A percentile compares a stretch with the other conserved stretches of the same genome.
These are phyloP conservation scores for Murraya koenigii DNA, from an alignment of 345 rosid species.

Conservation along the genomic window DNA sequence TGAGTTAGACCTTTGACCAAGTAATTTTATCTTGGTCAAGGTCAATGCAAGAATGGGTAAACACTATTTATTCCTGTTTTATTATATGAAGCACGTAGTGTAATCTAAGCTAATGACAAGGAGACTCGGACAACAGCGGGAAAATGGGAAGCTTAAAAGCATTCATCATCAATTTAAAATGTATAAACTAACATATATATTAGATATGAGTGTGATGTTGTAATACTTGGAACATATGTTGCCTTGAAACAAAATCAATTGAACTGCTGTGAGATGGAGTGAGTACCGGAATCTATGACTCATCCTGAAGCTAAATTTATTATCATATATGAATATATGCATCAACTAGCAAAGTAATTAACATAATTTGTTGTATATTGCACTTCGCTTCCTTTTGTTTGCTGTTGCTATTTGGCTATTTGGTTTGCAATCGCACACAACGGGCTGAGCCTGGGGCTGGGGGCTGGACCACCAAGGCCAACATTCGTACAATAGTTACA, in stretches of 20 bases:
- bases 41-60: too few relatives aligned
- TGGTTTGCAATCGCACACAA: background rate
- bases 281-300: background rate
- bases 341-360: too few relatives aligned
- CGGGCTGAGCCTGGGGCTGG: background rate
- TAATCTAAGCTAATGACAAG: too few relatives aligned
- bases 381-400: background rate
- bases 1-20: constrained; percentile 2
- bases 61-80: too few relatives aligned
- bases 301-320: background rate
- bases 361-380: background rate
- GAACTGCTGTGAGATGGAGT: too few relatives aligned
- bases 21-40: background rate
- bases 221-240: too few relatives aligned
- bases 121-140: too few relatives aligned
- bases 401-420: background rate
- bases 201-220: too few relatives aligned
- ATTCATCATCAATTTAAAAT: background rate
- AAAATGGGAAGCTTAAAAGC: background rate
- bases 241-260: background rate
- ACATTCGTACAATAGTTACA: too few relatives aligned
- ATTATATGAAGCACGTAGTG: too few relatives aligned
- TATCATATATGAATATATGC: too few relatives aligned
- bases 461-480: background rate
- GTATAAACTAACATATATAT: background rate